phyloP scores from a whole-genome alignment of 1,284 basidiomycete species.

The Exobasidium rhododendri region DNA sequence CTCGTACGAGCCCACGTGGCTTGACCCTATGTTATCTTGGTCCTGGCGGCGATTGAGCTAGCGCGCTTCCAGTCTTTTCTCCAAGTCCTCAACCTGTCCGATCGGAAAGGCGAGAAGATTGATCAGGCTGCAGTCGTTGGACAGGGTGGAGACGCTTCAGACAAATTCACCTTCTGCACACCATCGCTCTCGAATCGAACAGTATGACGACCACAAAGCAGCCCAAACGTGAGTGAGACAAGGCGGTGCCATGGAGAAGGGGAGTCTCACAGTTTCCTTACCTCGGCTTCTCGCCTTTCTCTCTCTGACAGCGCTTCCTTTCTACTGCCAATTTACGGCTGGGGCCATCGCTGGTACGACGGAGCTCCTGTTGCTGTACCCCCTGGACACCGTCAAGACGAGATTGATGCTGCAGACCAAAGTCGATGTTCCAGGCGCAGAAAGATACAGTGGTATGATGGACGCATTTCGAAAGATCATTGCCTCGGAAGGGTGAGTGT shows the following conservation, averaged over 20 bases:
- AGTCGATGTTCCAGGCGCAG: conserved; percentile 60
- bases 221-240: conserved; percentile 9
- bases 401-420: conserved; percentile 92
- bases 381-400: conserved; percentile 87
- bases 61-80: too few species aligned
- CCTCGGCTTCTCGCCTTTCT: neutral
- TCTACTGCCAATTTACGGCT: conserved; percentile 79
- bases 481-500: conserved; percentile 73
- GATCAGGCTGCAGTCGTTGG: neutral
- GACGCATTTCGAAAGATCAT: conserved; percentile 75
- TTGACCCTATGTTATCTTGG: neutral
- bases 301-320: conserved; percentile 62
- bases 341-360: conserved; percentile 79
- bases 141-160: too few species aligned
- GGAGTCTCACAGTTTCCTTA: neutral
- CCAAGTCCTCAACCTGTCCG: too few species aligned
- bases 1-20: neutral
- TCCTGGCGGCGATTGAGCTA: neutral
- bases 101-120: neutral
- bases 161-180: too few species aligned
- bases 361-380: conserved; percentile 89
- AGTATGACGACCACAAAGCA: conserved; percentile 5
- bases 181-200: too few species aligned
- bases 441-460: conserved; percentile 65
- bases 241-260: neutral